Evolutionary conservation across 179 eudicot species (phyloP).

Genomic region (Heliamphora pulchella): DNA sequence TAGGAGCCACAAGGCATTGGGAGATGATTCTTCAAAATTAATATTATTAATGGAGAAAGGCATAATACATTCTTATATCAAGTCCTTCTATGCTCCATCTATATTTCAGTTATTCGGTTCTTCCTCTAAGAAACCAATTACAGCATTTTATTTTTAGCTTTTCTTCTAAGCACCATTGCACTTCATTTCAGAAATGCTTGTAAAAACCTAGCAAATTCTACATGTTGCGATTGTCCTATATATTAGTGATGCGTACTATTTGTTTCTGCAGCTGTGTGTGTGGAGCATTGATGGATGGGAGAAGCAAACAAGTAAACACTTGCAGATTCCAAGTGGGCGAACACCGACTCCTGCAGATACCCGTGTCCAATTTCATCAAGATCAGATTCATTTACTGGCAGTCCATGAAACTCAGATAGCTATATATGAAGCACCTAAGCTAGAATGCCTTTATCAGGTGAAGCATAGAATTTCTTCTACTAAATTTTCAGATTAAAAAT

Average conservation of each 20-base stretch:
- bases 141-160: neutral
- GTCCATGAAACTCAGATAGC: conserved; percentile 90
- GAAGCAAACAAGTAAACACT: conserved; percentile 48
- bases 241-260: neutral
- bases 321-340: conserved; percentile 63
- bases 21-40: neutral
- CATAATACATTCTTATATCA: conserved; percentile 1
- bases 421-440: conserved; percentile 73
- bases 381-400: conserved; percentile 66
- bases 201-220: neutral
- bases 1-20: neutral
- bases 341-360: conserved; percentile 58
- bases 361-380: conserved; percentile 85
- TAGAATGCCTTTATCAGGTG: conserved; percentile 81
- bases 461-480: neutral
- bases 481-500: neutral
- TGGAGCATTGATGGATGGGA: conserved; percentile 94
- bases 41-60: neutral
- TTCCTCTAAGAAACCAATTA: neutral
- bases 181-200: neutral
- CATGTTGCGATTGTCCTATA: neutral
- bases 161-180: neutral
- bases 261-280: conserved; percentile 60
- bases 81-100: neutral
- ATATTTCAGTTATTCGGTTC: neutral